phyloP scores from a whole-genome alignment of 179 eudicot genomes.

The Gypsophila paniculata region DNA sequence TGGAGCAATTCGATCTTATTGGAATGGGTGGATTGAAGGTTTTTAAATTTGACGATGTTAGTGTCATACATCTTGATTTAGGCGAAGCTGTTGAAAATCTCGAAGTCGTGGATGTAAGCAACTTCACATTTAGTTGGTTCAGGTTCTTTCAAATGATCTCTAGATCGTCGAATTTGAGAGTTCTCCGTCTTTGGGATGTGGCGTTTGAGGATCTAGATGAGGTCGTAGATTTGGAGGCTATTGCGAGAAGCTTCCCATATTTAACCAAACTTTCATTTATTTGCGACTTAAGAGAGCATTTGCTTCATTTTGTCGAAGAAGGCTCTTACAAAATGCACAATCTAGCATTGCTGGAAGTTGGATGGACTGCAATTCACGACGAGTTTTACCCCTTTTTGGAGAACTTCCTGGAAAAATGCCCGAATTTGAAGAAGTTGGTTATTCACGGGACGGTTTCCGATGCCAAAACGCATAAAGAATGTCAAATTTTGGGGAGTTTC shows the following conservation, averaged over 20 bases:
- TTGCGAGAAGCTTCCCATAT: constrained; percentile 53
- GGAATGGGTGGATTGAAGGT: constrained; percentile 61
- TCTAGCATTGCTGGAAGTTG: constrained; percentile 52
- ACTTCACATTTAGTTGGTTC: constrained; percentile 75
- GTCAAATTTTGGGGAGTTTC: constrained; percentile 63
- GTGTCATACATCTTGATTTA: constrained; percentile 74
- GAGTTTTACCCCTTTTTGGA: constrained; percentile 55
- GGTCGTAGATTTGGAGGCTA: constrained; percentile 64
- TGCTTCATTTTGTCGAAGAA: constrained; percentile 42
- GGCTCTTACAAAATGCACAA: constrained; percentile 46
- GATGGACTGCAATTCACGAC: constrained; percentile 61
- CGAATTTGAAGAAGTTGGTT: constrained; percentile 55
- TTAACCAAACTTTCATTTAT: constrained; percentile 51
- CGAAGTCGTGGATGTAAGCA: constrained; percentile 71
- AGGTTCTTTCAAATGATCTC: constrained; percentile 70
- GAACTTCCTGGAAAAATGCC: constrained; percentile 53
- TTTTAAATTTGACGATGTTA: constrained; percentile 71
- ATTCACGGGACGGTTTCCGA: constrained; percentile 68
- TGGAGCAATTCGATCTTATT: constrained; percentile 61
- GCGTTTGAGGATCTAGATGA: constrained; percentile 77
- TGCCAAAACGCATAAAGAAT: constrained; percentile 57
- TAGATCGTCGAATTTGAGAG: constrained; percentile 53
- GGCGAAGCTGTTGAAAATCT: constrained; percentile 65
- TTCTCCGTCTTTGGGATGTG: constrained; percentile 78
- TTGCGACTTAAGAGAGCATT: constrained; percentile 52